Evolutionary conservation across 2,329 filamentous ascomycete genomes (phyloP), one percentile per base, ranked within the genome.

Genomic region (Zopfia rhizophila): DNA sequence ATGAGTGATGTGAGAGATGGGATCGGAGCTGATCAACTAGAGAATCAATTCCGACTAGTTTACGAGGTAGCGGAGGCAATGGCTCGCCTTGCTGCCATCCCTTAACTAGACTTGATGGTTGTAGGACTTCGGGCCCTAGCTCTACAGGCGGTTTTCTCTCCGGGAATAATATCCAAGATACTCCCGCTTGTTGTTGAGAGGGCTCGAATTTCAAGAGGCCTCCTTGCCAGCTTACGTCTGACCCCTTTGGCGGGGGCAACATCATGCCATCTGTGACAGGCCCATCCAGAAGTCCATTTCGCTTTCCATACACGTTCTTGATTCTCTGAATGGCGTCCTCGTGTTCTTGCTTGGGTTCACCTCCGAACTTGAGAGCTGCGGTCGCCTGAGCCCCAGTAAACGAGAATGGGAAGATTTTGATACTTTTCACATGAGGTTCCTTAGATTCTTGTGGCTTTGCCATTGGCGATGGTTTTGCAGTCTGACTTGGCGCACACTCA

Each of bases 241-340:
- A 16, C 75, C 84, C 47, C 80, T 78, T 42, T 79, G 80, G 24
- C 78, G 85, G 59, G 2, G 82, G 83, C 14, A 99, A 73, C 11
- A 97, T 73, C 74, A 93, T 88, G 2, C 93, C 92, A 69, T 99
- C 91, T 0, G 92, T 97, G 38, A 99, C 69, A 4, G 94, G 91
- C 0, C 94, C 94, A 43, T 89, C 83, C 1, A 97, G 76, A 13
- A 97, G 70, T 1, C 88, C 85, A 30, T 77, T 73, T 16, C 82
- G 82, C 21, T 78, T 80, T 14, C 84, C 82, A 58, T 94, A 94
- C 3, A 90, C 82, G 8, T 86, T 81, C 52, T 84, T 83, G 51
- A 96, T 85, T 30, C 84, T 83, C 62, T 88, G 87, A 11, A 83
- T 78, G 3, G 86, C 85, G 56, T 91, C 90, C 63, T 96, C 90